Conservation (phyloP, 2,329 filamentous ascomycete genomes). For the Trichophyton mentagrophytes region DNA sequence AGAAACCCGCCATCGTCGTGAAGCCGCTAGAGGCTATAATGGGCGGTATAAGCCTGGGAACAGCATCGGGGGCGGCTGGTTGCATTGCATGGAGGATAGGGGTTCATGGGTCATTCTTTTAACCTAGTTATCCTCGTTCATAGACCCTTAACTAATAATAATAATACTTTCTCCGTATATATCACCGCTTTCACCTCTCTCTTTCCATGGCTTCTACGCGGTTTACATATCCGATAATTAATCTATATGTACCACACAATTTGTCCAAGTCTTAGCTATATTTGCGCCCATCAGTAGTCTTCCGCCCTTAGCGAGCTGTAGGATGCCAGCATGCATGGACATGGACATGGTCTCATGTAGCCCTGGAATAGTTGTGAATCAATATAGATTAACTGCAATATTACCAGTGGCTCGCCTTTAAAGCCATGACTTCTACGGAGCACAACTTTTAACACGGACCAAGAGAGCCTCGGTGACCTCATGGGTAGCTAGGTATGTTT, state of each 20-base stretch:
- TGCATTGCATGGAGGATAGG: constrained; percentile 10
- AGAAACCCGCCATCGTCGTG: not conserved
- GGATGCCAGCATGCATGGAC: not conserved
- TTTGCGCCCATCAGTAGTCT: not conserved
- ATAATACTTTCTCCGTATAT: too few relatives aligned
- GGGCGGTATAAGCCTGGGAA: constrained; percentile 9
- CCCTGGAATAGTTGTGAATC: not conserved
- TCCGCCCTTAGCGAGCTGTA: not conserved
- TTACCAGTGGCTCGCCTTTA: not conserved
- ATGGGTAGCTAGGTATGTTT: not conserved
- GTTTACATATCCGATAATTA: not conserved
- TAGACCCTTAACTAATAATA: too few relatives aligned
- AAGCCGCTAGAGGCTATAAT: constrained; percentile 1
- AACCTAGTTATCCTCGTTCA: too few relatives aligned
- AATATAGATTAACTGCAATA: not conserved
- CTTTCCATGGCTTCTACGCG: not conserved
- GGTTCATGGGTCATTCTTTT: not conserved
- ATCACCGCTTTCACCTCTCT: too few relatives aligned
- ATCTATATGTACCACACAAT: not conserved
- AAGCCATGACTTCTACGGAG: too few relatives aligned
- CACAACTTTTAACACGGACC: not conserved
- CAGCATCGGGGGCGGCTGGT: constrained; percentile 6
- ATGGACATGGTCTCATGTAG: not conserved
- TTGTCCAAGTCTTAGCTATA: not conserved
- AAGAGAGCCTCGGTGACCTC: not conserved